phyloP scores from a whole-genome alignment of 2,329 filamentous ascomycete species.

The Alternaria rosae region DNA sequence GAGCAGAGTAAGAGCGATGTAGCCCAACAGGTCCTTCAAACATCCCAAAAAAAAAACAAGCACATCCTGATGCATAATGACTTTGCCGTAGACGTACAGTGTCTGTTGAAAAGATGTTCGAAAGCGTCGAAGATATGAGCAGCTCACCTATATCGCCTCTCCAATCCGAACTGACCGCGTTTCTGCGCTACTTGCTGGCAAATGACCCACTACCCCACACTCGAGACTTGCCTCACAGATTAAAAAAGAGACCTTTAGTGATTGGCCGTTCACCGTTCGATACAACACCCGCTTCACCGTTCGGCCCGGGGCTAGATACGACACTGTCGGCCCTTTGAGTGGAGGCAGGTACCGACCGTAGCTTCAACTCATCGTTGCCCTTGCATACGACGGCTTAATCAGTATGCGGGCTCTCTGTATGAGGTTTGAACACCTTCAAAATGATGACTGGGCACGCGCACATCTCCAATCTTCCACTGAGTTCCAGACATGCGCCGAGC shows the following conservation, averaged over 20 bases:
- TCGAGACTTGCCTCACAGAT: not conserved
- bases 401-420: not conserved
- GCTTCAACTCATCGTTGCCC: not conserved
- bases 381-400: not conserved
- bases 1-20: not conserved
- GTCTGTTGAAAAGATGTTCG: not conserved
- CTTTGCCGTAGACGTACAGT: not conserved
- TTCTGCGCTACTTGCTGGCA: not conserved
- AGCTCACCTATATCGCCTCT: not conserved
- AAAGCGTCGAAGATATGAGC: not conserved
- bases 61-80: not conserved
- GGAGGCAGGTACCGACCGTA: slow-evolving; percentile 11
- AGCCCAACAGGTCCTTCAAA: not conserved
- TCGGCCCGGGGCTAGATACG: not conserved
- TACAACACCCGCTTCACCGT: not conserved
- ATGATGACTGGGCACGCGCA: not conserved
- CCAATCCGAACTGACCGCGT: slow-evolving; percentile 4
- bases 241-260: not conserved
- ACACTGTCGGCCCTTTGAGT: not conserved
- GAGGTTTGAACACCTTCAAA: not conserved
- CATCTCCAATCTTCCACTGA: not conserved
- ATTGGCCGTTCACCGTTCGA: not conserved
- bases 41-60: not conserved
- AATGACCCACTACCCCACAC: slow-evolving; percentile 3
- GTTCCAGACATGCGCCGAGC: not conserved